Conservation (phyloP, 1,139 yeast species). For the Yarrowia galli region DNA sequence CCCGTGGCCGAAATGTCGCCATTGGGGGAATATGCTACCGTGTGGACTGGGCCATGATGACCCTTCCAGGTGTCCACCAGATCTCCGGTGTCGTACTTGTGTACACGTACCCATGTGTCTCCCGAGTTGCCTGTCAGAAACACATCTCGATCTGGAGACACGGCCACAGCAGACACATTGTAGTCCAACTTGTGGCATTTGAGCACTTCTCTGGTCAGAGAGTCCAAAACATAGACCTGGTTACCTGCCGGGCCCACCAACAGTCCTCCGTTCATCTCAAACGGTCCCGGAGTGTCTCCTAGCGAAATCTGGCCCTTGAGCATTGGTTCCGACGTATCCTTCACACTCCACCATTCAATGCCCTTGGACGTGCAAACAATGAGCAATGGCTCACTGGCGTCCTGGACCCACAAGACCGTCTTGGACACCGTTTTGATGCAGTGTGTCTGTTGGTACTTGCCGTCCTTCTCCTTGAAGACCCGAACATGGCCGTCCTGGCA, state of each 20-base stretch:
- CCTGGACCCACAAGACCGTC: slow-evolving; percentile 44
- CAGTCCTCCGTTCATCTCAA: slow-evolving; percentile 46
- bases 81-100: slow-evolving; percentile 48
- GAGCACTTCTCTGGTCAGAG: slow-evolving; percentile 43
- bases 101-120: slow-evolving; percentile 52
- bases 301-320: slow-evolving; percentile 41
- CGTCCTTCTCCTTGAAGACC: slow-evolving; percentile 4
- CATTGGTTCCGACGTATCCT: slow-evolving; percentile 40
- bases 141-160: slow-evolving; percentile 45
- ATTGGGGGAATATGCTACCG: slow-evolving; percentile 50
- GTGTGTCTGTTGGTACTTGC: slow-evolving; percentile 23
- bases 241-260: slow-evolving; percentile 47
- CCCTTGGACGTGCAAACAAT: slow-evolving; percentile 46
- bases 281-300: slow-evolving; percentile 48
- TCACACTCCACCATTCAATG: slow-evolving; percentile 50
- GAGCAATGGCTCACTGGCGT: slow-evolving; percentile 29
- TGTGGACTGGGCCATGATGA: slow-evolving; percentile 54
- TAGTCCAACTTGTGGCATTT: slow-evolving; percentile 47
- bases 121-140: slow-evolving; percentile 49
- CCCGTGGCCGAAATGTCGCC: slow-evolving; percentile 63
- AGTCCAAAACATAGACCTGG: slow-evolving; percentile 45
- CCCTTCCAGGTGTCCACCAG: slow-evolving; percentile 49
- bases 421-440: slow-evolving; percentile 25
- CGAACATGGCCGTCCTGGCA: slow-evolving; percentile 31
- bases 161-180: slow-evolving; percentile 48